These are phyloP conservation scores for Alternaria burnsii DNA, from an alignment of 2,329 filamentous ascomycete genomes.

Conservation along the genomic window DNA sequence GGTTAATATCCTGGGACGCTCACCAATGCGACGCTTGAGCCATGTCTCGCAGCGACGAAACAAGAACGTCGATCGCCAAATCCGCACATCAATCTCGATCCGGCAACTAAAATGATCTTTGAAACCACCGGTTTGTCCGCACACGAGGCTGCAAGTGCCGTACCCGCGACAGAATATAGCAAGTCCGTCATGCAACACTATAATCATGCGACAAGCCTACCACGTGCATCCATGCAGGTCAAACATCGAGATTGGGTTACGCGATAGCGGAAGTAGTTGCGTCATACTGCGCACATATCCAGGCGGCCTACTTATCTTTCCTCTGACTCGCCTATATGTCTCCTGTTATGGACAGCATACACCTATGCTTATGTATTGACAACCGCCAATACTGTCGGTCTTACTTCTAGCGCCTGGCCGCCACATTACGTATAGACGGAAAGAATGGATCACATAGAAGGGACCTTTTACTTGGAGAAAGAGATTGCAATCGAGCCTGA, in stretches of 20 bases:
- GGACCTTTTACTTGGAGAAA: slow-evolving; percentile 15
- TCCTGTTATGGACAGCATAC: neutral
- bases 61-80: slow-evolving; percentile 5
- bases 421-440: neutral
- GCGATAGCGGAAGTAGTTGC: neutral
- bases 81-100: slow-evolving; percentile 7
- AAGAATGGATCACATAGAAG: slow-evolving; percentile 9
- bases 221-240: slow-evolving; percentile 14
- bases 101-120: neutral
- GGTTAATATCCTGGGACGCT: neutral
- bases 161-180: neutral
- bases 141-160: neutral
- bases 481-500: slow-evolving; percentile 29
- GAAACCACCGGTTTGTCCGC: neutral
- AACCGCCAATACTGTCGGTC: neutral
- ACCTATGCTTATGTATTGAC: neutral
- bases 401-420: neutral
- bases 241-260: neutral
- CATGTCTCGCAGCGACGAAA: neutral
- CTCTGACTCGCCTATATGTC: neutral
- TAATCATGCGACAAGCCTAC: slow-evolving; percentile 6
- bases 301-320: neutral
- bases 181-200: slow-evolving; percentile 1
- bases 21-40: slow-evolving; percentile 6
- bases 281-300: slow-evolving; percentile 2